Conservation (phyloP, 257 asterid genomes). For the Nicotiana sylvestris region DNA sequence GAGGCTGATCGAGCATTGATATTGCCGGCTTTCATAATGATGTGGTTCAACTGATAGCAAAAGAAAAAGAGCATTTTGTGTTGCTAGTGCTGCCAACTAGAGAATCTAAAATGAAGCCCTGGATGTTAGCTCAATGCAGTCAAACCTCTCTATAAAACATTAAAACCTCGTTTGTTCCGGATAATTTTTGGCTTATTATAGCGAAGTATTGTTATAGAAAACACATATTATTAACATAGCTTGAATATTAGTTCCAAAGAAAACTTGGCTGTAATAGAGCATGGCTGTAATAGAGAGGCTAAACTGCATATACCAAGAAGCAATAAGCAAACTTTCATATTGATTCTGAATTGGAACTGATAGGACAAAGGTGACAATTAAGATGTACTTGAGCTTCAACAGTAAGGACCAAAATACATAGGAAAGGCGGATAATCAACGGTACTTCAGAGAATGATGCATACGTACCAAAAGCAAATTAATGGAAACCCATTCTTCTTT, state of each 20-base stretch:
- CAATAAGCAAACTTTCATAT: neutral
- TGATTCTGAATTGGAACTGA: neutral
- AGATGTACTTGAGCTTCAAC: neutral
- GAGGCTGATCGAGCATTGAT: neutral
- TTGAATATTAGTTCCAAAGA: no score
- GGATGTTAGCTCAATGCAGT: neutral
- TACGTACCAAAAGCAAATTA: constrained; percentile 85
- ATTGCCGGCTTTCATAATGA: neutral
- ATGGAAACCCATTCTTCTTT: constrained; percentile 96
- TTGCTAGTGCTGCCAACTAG: neutral
- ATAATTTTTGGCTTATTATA: no score
- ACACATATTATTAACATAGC: no score
- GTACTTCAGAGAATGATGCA: neutral
- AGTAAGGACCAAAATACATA: neutral
- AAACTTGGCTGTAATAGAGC: no score
- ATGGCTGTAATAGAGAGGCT: no score
- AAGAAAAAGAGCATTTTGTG: neutral
- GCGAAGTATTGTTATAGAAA: no score
- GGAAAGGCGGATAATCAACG: neutral
- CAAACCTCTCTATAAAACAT: no score
- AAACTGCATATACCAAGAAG: neutral
- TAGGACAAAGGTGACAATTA: neutral
- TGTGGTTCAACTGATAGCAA: neutral
- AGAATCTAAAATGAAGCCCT: neutral
- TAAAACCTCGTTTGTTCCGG: no score